Evolutionary conservation across 805 yeast genomes (phyloP), one percentile per base, ranked within the genome.

Genomic region (Lipomyces anomalus): DNA sequence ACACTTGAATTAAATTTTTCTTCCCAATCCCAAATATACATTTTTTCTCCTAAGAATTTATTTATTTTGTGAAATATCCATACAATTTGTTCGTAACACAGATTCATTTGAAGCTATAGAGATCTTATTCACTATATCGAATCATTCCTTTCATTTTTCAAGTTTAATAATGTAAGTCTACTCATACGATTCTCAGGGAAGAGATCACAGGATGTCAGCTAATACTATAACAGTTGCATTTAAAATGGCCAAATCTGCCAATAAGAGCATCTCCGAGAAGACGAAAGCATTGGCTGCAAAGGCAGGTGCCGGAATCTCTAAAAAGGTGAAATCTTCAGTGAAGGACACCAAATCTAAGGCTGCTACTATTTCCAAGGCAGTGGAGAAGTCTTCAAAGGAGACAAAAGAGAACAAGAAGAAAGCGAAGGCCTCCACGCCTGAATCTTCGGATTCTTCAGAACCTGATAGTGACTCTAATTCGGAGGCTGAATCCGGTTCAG

Each of bases 401-500:
- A 16, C 55, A 11, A 39, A 42, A 17, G 37, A 52, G 20, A 53
- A 54, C 30, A 38, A 46, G 47, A 46, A 43, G 38, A 43, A 48
- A 46, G 38, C 30, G 11, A 46, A 35, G 43, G 22, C 35, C 38
- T 26, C 22, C 43, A 40, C 20, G n/a, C 36, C 53, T 22, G 45
- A 24, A 39, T 47, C 58, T 22, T 55, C 47, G 36, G 47, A 60
- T 33, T 57, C 47, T 29, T 44, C 53, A 38, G 48, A 40, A 11
- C 53, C 61, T 39, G 48, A 34, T 7, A 57, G 60, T 26, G 58
- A 52, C 32, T 58, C 60, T 32, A 43, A 43, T 16, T 43, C 47
- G 9, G 23, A 29, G 36, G 50, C 38, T 35, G 17, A 23, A 22
- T 46, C 46, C 16, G 50, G 45, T 3, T 38, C 44, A n/a, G 46